Percentiles rank a stretch among this genome's conserved stretches.
These are phyloP conservation scores for Nitzschia sp. DNA, from an alignment of 108 stramenopile species.

Conservation along the genomic window DNA sequence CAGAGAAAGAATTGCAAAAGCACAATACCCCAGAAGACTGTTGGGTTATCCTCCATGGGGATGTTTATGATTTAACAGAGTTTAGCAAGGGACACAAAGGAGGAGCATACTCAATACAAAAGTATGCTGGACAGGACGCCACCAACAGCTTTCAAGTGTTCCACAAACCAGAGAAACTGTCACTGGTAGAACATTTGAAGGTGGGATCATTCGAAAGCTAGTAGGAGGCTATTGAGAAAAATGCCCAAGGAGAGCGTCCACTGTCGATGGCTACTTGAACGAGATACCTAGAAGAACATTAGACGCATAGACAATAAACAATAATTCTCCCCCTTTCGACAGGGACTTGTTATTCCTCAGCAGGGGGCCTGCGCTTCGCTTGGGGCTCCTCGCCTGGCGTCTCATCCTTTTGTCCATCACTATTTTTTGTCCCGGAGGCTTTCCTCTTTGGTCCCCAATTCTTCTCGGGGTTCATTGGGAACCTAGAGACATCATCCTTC, in stretches of 20 bases:
- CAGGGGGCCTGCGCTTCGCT: background rate
- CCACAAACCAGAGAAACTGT: conserved; percentile 15
- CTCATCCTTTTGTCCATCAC: background rate
- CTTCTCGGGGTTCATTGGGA: conserved; percentile 80
- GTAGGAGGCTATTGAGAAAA: too few relatives aligned
- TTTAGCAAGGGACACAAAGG: conserved; percentile 34
- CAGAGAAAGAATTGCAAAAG: conserved; percentile 2
- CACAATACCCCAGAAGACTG: conserved; percentile 28
- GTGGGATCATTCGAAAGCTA: conserved; percentile 7
- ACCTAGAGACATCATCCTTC: conserved; percentile 46
- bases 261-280: too few relatives aligned
- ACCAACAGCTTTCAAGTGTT: conserved; percentile 25
- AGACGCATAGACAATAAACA: too few relatives aligned
- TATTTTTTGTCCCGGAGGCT: conserved; percentile 42
- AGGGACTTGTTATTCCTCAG: background rate
- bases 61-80: conserved; percentile 37
- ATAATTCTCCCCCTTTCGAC: too few relatives aligned
- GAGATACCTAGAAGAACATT: too few relatives aligned
- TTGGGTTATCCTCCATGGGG: conserved; percentile 34
- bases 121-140: conserved; percentile 26
- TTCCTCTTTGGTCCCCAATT: conserved; percentile 89
- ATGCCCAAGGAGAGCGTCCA: too few relatives aligned
- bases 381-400: conserved; percentile 1
- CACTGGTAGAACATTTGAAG: background rate
- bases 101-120: conserved; percentile 26